Evolutionary conservation across 1,139 yeast genomes (phyloP).

Genomic region (Protomyces inundatus): DNA sequence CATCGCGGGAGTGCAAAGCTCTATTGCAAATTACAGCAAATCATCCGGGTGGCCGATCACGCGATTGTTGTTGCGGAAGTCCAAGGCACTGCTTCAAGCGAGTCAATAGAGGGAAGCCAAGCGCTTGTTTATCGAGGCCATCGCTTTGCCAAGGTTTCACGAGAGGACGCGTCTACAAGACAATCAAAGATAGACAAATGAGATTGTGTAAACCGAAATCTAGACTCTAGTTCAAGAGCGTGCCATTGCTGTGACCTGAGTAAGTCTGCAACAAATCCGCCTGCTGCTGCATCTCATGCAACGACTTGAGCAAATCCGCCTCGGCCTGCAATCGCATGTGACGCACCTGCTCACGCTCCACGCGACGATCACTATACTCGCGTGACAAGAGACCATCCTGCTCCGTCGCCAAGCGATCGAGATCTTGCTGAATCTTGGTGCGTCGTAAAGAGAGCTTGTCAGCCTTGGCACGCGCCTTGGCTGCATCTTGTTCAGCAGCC

Average conservation of each 20-base stretch:
- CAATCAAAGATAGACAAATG: not conserved
- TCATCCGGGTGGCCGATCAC: not conserved
- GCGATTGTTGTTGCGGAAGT: not conserved
- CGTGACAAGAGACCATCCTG: conserved; percentile 2
- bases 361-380: not conserved
- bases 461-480: conserved; percentile 9
- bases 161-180: not conserved
- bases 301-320: conserved; percentile 16
- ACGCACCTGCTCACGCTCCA: conserved; percentile 6
- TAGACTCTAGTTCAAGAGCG: too few relatives aligned
- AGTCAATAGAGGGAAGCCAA: not conserved
- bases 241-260: not conserved
- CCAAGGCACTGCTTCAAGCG: not conserved
- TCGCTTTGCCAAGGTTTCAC: not conserved
- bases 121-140: not conserved
- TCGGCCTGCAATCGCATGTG: conserved; percentile 8
- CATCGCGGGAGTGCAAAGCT: not conserved
- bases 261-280: conserved; percentile 6
- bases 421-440: conserved; percentile 22
- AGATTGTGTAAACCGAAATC: too few relatives aligned
- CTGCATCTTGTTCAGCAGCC: conserved; percentile 3
- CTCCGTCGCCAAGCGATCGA: conserved; percentile 9
- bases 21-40: not conserved
- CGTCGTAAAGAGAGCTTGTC: conserved; percentile 17
- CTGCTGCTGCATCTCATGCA: conserved; percentile 15